Evolutionary conservation across 2,329 filamentous ascomycete genomes (phyloP), one percentile per base, ranked within the genome.

Genomic region (Berkeleyomyces basicola): DNA sequence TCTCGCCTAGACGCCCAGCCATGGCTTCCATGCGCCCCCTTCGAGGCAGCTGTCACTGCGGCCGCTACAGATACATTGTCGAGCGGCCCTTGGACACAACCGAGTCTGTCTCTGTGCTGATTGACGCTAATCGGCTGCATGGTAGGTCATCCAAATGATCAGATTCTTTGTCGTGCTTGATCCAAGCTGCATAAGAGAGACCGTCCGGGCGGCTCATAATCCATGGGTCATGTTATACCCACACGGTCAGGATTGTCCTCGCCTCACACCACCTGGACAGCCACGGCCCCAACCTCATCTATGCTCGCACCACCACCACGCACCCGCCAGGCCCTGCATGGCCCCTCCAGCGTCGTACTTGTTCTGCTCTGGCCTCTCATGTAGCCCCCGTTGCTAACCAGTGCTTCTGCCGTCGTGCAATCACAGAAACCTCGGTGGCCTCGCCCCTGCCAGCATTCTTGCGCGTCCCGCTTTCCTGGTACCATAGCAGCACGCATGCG

Each of bases 21-120:
- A 55, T 55, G 49, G 33, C 33, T 55, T 39, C 49, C n/a, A 33
- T 39, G 49, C 49, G 57, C 2, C 61, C 46, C 7, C 47, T 64
- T 63, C 83, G 81, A 67, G 90, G 90, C 69, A 82, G 84, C 67
- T 96, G 91, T 76, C 84, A 86, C 61, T 96, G 91, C 72, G 90
- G 90, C 63, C 83, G 91, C 65, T 95, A 93, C 70, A 80, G 85
- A 70, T 96, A 95, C 74, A 78, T 84, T 64, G 83, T 96, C 67
- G 74, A 82, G 55, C 78, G 92, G 33, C 90, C 90, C 1, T 72
- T 77, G 23, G 73, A 78, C 67, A 76, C 80, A 47, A 73, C 75
- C 46, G 75, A 82, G 42, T 74, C 79, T 59, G 83, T 85, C 14
- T 79, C 84, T 67, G 82, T 95, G 31, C 81, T 90, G 66, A 93